Evolutionary conservation across 2,329 filamentous ascomycete genomes (phyloP).

Genomic region (Daldinia sp.): DNA sequence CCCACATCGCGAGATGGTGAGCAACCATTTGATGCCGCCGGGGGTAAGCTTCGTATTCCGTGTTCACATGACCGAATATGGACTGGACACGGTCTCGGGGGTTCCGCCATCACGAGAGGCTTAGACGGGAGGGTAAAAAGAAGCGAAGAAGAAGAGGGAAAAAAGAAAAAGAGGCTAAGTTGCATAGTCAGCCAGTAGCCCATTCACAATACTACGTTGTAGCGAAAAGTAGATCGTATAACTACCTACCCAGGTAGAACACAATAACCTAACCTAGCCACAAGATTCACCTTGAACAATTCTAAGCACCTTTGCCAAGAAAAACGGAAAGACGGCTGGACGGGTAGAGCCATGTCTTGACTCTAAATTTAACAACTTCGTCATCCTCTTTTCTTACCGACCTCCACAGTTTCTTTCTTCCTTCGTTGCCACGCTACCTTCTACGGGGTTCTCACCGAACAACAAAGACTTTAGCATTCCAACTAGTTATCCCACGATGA

Average conservation of each 20-base stretch:
- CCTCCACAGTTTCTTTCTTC: neutral
- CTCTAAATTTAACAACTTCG: constrained; percentile 9
- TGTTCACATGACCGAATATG: neutral
- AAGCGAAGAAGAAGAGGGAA: neutral
- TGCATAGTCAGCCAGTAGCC: neutral
- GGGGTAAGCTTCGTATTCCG: neutral
- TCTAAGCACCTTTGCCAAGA: neutral
- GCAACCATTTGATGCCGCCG: neutral
- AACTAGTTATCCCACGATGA: neutral
- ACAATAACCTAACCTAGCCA: too few species aligned
- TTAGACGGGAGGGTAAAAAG: neutral
- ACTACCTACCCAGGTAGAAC: too few species aligned
- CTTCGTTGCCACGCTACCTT: neutral
- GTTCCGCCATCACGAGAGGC: neutral
- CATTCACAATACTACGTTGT: neutral
- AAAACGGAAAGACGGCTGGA: constrained; percentile 5
- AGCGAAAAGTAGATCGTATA: too few species aligned
- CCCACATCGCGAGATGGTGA: neutral
- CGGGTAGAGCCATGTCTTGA: neutral
- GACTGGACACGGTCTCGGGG: constrained; percentile 1
- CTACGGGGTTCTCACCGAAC: neutral
- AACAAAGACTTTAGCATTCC: neutral
- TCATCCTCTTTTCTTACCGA: neutral
- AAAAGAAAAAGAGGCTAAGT: neutral
- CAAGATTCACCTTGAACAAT: neutral